Base-by-base conservation (phyloP, 2,329 filamentous ascomycete species). In the Talaromyces sp. region DNA sequence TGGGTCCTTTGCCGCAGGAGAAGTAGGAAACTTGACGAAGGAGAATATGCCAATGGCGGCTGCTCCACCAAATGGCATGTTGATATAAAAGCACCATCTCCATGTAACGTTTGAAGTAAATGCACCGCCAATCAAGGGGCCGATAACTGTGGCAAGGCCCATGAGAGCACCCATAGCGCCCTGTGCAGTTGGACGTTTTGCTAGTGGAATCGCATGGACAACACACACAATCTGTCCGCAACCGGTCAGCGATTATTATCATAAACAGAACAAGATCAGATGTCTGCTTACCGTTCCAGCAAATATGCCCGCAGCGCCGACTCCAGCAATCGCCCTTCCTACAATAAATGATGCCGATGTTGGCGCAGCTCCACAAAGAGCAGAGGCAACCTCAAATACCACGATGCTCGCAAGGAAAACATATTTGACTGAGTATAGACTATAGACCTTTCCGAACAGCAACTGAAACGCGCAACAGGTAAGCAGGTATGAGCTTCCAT, bases 11-110 rank as follows among this genome's bases (percentile, higher is more conserved):
- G 50, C 1, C 5, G 13, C 5, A 19, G 40, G n/a, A 3, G 11
- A 5, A 15, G 54, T 53, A 71, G 28, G 36, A 67, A 65, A 0
- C n/a, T n/a, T n/a, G n/a, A n/a, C n/a, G n/a, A n/a, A n/a, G n/a
- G n/a, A n/a, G n/a, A n/a, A n/a, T n/a, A n/a, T n/a, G n/a, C n/a
- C n/a, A n/a, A n/a, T n/a, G n/a, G n/a, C n/a, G n/a, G 69, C 67
- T 7, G 68, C 59, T 3, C 62, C 70, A 13, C 71, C 71, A 21
- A 74, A 67, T n/a, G n/a, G n/a, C n/a, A n/a, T n/a, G n/a, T n/a
- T n/a, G n/a, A n/a, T n/a, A n/a, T n/a, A n/a, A n/a, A 82, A 82
- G 60, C 78, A 84, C 83, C 81, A 85, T 51, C 83, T 69, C 84
- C 84, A 86, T 21, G 74, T 77, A 10, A 83, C 80, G 22, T 76